Base-by-base conservation (phyloP, 768 basidiomycete species). In the Sarcomyxa edulis region DNA sequence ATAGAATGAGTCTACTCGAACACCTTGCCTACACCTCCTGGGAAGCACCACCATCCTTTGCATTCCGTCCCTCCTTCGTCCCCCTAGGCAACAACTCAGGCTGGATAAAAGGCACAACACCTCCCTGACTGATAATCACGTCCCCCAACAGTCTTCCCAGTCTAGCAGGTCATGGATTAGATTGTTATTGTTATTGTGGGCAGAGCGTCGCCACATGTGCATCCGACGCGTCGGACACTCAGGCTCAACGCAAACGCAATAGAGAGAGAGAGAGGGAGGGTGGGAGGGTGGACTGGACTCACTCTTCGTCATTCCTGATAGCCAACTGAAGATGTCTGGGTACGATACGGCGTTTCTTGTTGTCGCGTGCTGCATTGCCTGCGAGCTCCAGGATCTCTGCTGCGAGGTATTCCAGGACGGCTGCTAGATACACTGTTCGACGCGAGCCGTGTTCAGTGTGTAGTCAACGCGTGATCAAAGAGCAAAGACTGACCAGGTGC, bases 371-470 rank as follows among this genome's bases (percentile, higher is more conserved):
- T 11, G 87, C 86, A 50, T 87, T 86, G 27, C 91, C 91, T 45
- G 91, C 91, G 25, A 94, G 73, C 61, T 94, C 91, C 47, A 94
- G 82, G 60, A 94, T 92, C 62, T 94, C 91, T 32, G 91, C 91
- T 43, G 89, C 84, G 45, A 94, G 81, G 58, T 94, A 90, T 64
- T 92, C 91, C 40, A 93, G 80, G 44, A 92, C 89, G 14, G 88
- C 88, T 24, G 89, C 89, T 39, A 92, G 80, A 65, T 93, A 92
- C 35, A 93, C 87, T 85, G 37, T 22, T 44, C 3, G 2, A 37
- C 32, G 7, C 23, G 4, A 45, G 46, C 6, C 20, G 22, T 6
- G 5, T 9, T 35, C 38, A 45, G 23, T 26, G 24, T 5, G 32
- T 9, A 32, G 27, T 12, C 2, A 39, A 10, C 14, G 24, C 27